These are phyloP conservation scores for Colletotrichum liriopes DNA, from an alignment of 2,329 filamentous ascomycete genomes.

Conservation along the genomic window DNA sequence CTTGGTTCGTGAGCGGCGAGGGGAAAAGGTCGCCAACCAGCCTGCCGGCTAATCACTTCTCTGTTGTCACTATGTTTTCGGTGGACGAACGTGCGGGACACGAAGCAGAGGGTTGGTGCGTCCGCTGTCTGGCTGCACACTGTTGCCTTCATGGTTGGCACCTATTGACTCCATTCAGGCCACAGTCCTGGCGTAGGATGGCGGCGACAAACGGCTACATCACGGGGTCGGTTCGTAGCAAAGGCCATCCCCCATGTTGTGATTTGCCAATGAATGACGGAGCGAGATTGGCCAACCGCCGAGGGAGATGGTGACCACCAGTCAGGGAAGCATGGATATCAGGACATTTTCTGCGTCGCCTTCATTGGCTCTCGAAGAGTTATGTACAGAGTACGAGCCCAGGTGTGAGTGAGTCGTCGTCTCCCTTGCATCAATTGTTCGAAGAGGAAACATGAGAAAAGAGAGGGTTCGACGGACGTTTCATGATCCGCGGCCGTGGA, in stretches of 20 bases:
- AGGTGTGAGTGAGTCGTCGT: neutral
- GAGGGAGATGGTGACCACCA: conserved; percentile 7
- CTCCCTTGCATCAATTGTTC: neutral
- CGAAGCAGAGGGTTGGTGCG: neutral
- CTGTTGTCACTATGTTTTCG: conserved; percentile 2
- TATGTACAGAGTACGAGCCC: neutral
- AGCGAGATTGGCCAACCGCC: conserved; percentile 15
- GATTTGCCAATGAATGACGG: conserved; percentile 12
- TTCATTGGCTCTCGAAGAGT: neutral
- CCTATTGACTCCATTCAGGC: conserved; percentile 8
- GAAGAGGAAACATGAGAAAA: neutral
- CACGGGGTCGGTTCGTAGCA: neutral
- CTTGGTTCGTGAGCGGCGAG: conserved; percentile 32
- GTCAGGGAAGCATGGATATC: conserved; percentile 1
- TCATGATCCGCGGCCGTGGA: conserved; percentile 23
- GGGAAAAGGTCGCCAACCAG: conserved; percentile 1
- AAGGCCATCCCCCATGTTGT: neutral
- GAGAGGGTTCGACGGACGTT: conserved; percentile 22
- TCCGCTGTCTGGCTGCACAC: conserved; percentile 3
- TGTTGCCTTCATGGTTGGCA: conserved; percentile 9
- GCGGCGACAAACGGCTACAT: neutral
- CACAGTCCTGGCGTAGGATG: neutral
- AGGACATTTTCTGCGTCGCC: neutral
- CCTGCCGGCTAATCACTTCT: neutral
- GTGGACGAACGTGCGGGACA: conserved; percentile 14